Base-by-base conservation (phyloP, 192 early-diverging fungal genomes). In the Coemansia sp. region DNA sequence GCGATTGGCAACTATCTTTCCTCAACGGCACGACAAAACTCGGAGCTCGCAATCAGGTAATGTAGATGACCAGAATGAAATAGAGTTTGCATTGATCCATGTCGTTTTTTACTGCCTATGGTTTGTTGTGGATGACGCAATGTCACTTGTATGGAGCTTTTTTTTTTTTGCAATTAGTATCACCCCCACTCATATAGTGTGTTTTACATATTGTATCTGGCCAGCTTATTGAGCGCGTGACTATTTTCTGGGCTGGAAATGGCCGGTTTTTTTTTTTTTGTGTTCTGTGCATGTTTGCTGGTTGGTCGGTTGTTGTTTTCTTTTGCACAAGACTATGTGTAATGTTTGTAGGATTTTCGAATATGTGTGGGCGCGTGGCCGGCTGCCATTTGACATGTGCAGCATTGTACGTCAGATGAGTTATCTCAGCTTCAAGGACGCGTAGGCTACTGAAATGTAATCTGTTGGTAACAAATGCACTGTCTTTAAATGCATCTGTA, bases 41-140 rank as follows among this genome's bases (percentile, higher is more conserved):
- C 66, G 14, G 76, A 73, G 50, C 62, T 73, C 27, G 69, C 63
- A 32, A 39, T 78, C 50, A 78, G 76, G 76, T 78, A 78, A 62
- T 78, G 58, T 70, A 61, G 17, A 63, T 46, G 39, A 46, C 0
- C 39, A 46, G 14, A 46, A 17, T 46, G 14, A 9, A 46, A 17
- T 46, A 17, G 9, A 0, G 17, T 3, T 14, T 17, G 39, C 3
- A 2, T 46, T 46, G 11, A 1, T 17, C 14, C 39, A 36, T 36
- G 6, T 46, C 14, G 11, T 17, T 17, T 14, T 46, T 46, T 17
- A 10, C n/a, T 46, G 39, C 14, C 39, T 46, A 17, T 46, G 39
- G 17, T 46, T 14, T 46, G 17, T 17, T 46, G 39, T 46, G 5
- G 3, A 46, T 46, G 39, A 17, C 39, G 39, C 39, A 46, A 17